These are phyloP conservation scores for Oropetium thomaeum DNA, from an alignment of 176 grass and related monocot genomes.

Conservation along the genomic window DNA sequence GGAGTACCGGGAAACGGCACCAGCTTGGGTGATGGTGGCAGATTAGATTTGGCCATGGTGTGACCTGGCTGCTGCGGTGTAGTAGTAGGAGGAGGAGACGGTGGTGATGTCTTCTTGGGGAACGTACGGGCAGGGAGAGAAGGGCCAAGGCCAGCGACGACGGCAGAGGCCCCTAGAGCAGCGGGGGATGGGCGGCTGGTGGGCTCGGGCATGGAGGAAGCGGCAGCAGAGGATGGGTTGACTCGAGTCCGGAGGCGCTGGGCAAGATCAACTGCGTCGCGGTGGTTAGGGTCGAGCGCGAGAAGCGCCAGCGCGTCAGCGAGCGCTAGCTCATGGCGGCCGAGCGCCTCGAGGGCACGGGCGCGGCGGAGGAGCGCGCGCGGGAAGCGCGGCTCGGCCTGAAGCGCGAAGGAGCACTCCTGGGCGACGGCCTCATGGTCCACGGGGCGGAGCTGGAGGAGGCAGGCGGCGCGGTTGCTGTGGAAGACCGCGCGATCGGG, in stretches of 20 bases:
- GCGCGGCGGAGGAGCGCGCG: constrained; percentile 89
- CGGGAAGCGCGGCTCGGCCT: constrained; percentile 83
- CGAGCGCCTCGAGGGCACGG: constrained; percentile 79
- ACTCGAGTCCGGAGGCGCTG: constrained; percentile 40
- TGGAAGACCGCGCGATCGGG: constrained; percentile 90
- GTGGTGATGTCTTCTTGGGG: constrained; percentile 59
- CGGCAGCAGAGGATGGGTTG: not conserved
- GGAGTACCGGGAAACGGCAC: constrained; percentile 38
- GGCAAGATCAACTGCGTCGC: constrained; percentile 63
- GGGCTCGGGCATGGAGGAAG: constrained; percentile 28
- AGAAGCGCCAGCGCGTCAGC: constrained; percentile 75
- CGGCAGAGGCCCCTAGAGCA: constrained; percentile 86
- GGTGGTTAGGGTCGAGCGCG: constrained; percentile 58
- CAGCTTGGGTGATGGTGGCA: constrained; percentile 35
- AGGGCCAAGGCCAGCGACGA: constrained; percentile 78
- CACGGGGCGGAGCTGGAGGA: constrained; percentile 92
- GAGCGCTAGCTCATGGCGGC: constrained; percentile 76
- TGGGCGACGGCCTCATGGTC: constrained; percentile 73
- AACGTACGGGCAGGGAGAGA: constrained; percentile 70
- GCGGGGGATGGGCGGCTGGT: constrained; percentile 73
- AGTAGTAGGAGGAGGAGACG: constrained; percentile 22
- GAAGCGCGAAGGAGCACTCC: constrained; percentile 90
- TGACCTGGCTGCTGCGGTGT: constrained; percentile 24
- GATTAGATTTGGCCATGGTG: constrained; percentile 29
- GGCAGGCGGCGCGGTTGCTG: constrained; percentile 92